Percentiles rank a stretch among this genome's conserved stretches.
These are phyloP conservation scores for Lumnitzera racemosa DNA, from an alignment of 345 rosid genomes.

Conservation along the genomic window DNA sequence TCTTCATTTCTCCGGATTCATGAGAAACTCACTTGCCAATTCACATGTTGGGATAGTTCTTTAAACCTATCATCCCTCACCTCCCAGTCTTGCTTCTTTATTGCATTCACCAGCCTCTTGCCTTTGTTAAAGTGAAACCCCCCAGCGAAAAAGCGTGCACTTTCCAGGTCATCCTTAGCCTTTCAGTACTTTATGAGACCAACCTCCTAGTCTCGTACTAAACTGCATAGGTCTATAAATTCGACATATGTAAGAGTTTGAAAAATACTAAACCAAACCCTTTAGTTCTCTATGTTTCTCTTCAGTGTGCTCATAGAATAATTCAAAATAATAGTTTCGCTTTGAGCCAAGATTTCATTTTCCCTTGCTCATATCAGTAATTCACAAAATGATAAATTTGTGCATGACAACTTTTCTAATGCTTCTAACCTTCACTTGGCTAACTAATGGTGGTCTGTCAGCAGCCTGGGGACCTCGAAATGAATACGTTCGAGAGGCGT, in stretches of 20 bases:
- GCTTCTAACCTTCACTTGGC: constrained; percentile 20
- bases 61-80: constrained; percentile 1
- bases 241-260: background rate
- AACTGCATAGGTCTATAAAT: background rate
- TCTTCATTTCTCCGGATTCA: constrained; percentile 13
- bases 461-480: constrained; percentile 2
- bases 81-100: constrained; percentile 14
- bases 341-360: background rate
- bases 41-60: constrained; percentile 27
- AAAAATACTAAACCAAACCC: no score
- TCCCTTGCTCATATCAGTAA: no score
- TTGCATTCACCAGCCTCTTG: constrained; percentile 34
- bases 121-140: constrained; percentile 2
- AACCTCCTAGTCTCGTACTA: background rate
- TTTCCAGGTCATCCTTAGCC: constrained; percentile 5
- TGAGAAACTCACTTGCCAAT: constrained; percentile 28
- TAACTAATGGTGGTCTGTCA: constrained; percentile 11
- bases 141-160: constrained; percentile 9
- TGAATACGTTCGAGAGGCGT: constrained; percentile 55
- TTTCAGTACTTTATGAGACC: background rate
- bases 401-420: no score
- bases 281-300: background rate
- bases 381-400: no score
- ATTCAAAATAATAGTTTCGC: background rate
- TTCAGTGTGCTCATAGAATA: no score